phyloP scores from a whole-genome alignment of 768 basidiomycete species.

The Termitomyces sp. region DNA sequence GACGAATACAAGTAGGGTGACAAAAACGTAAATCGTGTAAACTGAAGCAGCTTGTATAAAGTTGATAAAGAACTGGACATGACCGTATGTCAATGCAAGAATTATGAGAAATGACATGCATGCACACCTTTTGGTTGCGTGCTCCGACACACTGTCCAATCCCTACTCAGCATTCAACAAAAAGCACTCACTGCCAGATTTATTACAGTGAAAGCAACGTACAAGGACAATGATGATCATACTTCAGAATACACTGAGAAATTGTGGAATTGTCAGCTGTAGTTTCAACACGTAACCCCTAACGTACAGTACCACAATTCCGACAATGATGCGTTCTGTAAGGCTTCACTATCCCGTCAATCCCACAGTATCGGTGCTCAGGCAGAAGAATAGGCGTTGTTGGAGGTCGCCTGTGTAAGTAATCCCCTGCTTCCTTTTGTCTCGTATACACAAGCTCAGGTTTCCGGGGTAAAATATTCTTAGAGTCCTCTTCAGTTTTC shows the following conservation, averaged over 20 bases:
- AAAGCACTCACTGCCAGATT: neutral
- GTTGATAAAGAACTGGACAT: conserved; percentile 71
- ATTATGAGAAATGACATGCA: neutral
- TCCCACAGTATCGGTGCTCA: conserved; percentile 60
- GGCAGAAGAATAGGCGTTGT: conserved; percentile 44
- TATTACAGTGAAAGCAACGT: conserved; percentile 20
- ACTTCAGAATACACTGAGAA: conserved; percentile 72
- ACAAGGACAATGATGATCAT: conserved; percentile 92
- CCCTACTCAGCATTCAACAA: conserved; percentile 38
- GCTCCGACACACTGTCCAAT: conserved; percentile 94
- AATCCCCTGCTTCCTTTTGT: conserved; percentile 6
- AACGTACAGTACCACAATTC: conserved; percentile 71
- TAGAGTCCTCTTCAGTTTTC: neutral
- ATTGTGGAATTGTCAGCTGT: conserved; percentile 1
- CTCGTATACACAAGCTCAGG: conserved; percentile 1
- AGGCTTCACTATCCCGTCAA: conserved; percentile 66
- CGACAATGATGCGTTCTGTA: conserved; percentile 77
- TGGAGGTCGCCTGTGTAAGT: conserved; percentile 28
- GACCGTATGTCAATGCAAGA: neutral
- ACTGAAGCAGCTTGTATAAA: conserved; percentile 62
- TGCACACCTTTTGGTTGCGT: conserved; percentile 73
- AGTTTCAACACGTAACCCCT: neutral
- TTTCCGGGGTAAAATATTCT: neutral
- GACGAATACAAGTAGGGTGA: conserved; percentile 51
- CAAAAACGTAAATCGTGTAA: conserved; percentile 59